A percentile compares a stretch with the other conserved stretches of the same genome.
phyloP scores from a whole-genome alignment of 1,284 basidiomycete genomes.

The Tremellales sp. region DNA sequence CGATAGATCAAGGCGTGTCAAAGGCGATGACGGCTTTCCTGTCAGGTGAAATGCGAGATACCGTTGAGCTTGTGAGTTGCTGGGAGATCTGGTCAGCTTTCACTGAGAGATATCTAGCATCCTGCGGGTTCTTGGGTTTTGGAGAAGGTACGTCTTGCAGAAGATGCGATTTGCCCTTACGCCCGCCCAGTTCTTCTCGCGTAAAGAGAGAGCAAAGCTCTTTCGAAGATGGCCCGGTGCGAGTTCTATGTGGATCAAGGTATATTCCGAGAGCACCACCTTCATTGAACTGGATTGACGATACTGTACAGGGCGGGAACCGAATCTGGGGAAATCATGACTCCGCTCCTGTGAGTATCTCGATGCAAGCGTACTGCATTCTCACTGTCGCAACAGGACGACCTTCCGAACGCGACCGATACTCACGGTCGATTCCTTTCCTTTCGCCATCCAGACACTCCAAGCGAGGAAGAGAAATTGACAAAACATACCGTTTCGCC shows the following conservation, averaged over 20 bases:
- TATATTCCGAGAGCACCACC: slow-evolving; percentile 26
- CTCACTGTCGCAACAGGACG: slow-evolving; percentile 58
- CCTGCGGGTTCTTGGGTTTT: slow-evolving; percentile 55
- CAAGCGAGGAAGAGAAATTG: slow-evolving; percentile 38
- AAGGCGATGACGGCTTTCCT: slow-evolving; percentile 96
- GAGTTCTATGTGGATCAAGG: slow-evolving; percentile 90
- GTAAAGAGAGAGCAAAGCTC: slow-evolving; percentile 80
- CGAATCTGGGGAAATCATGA: slow-evolving; percentile 77
- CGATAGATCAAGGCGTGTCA: slow-evolving; percentile 54
- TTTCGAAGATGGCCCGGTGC: slow-evolving; percentile 96
- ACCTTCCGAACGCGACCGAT: slow-evolving; percentile 59
- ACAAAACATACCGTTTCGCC: slow-evolving; percentile 45
- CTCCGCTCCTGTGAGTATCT: slow-evolving; percentile 35
- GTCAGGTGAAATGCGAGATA: slow-evolving; percentile 92
- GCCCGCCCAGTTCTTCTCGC: slow-evolving; percentile 66
- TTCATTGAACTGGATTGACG: neutral
- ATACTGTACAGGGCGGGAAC: slow-evolving; percentile 66
- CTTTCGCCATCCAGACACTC: slow-evolving; percentile 57
- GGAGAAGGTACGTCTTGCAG: slow-evolving; percentile 47
- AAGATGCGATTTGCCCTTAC: neutral
- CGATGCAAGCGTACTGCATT: slow-evolving; percentile 19
- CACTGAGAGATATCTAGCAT: slow-evolving; percentile 37
- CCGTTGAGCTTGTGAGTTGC: slow-evolving; percentile 61
- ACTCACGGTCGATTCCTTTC: slow-evolving; percentile 79
- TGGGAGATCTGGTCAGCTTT: slow-evolving; percentile 1